Evolutionary conservation across 352 stramenopile species (phyloP), one percentile per base, ranked within the genome.

Genomic region (Phytophthora cactorum): DNA sequence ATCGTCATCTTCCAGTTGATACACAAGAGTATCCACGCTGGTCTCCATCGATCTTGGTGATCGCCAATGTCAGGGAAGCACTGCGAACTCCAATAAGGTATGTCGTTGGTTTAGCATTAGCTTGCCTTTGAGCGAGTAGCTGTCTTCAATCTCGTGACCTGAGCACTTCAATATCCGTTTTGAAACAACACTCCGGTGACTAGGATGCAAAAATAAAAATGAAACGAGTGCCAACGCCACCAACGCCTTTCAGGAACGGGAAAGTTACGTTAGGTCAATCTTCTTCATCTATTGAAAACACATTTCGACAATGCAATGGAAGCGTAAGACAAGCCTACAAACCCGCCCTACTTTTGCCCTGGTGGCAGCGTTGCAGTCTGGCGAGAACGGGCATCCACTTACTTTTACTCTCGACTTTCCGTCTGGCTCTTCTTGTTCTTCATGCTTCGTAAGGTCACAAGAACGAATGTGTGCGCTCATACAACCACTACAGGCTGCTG

Each of bases 1-100:
- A 55, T 92, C 81, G 22, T 91, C 82, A 61, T 92, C 84, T 70
- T 92, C 86, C n/a, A 94, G 63, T 69, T 92, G 84, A 61, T 90
- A 89, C 49, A 92, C 84, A 14, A 94, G 72, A 29, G 84, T 90
- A 55, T 92, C 84, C 36, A 92, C 86, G 34, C 69, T 88, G 22
- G 59, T 68, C 47, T 85, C 79, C 75, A 86, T 89, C 29, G 8
- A 25, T 10, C 12, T 45, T 50, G 34, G 32, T 27, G 29, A 9
- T 36, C 7, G 31, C 5, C 28, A 52, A 34, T 45, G 67, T 71
- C 57, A 68, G 45, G 57, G 52, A 56, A 52, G 17, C 44, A 51
- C 56, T 49, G 39, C 41, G 43, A 72, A 50, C 54, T 74, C 52
- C 55, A 59, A 54, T 34, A 52, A 53, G 11, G 52, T 65, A 7